Evolutionary conservation across 169 alveolate species (phyloP).

Genomic region (Eimeria falciformis): DNA sequence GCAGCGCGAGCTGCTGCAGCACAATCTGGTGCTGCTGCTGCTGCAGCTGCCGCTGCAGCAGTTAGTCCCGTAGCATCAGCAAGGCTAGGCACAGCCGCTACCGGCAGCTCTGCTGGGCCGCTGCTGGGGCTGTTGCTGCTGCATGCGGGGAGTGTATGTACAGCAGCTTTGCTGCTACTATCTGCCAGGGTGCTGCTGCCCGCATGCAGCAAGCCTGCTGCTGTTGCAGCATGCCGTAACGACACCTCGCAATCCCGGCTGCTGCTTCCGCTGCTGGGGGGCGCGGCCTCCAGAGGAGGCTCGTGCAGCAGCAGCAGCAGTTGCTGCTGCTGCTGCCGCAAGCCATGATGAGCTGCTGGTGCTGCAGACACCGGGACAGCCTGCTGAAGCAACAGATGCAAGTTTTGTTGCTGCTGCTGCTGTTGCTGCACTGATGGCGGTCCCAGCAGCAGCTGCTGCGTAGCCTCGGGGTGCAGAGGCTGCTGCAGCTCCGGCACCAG

Average conservation of each 20-base stretch:
- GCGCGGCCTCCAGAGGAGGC: background rate
- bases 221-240: background rate
- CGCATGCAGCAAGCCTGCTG: background rate
- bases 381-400: background rate
- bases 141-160: background rate
- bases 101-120: background rate
- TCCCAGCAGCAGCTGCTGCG: conserved; percentile 20
- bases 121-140: background rate
- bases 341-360: background rate
- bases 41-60: background rate
- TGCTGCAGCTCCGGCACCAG: conserved; percentile 49
- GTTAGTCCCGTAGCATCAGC: background rate
- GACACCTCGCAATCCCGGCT: background rate
- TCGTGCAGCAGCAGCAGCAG: conserved; percentile 4
- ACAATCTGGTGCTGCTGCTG: background rate
- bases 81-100: background rate
- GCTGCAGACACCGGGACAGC: conserved; percentile 1
- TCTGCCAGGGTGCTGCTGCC: background rate
- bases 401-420: conserved; percentile 27
- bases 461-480: background rate
- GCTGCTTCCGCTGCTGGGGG: conserved; percentile 21
- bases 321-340: conserved; percentile 29
- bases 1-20: background rate
- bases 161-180: background rate
- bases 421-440: background rate